Evolutionary conservation across 2,329 filamentous ascomycete genomes (phyloP), one percentile per base, ranked within the genome.

Genomic region (Pestalotiopsis sp.): DNA sequence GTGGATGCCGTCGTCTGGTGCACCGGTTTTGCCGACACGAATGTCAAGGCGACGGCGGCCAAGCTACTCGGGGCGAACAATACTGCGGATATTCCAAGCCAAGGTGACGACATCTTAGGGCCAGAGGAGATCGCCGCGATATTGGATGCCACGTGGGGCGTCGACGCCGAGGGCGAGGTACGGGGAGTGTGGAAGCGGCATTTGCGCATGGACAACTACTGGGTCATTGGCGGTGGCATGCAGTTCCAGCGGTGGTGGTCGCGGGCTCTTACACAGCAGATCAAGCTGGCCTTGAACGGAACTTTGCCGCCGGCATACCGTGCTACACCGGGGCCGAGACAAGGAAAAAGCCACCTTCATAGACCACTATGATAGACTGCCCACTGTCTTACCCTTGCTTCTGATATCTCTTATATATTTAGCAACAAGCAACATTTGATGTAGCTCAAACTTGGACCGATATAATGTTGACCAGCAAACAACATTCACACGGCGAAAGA

Each of bases 101-200:
- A 41, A 36, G 20, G 13, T 2, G 12, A 27, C 13, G 20, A 64
- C 13, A 49, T 25, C 9, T 59, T 80, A 12, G 76, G 75, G 0
- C 76, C 79, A 0, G 59, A 68, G 1, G 74, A 77, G 1, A 71
- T 82, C 25, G 78, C 78, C 0, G 68, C 64, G 0, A 69, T 70
- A 45, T 38, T 83, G 5, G 82, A 84, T 57, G 74, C 75, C 1
- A 81, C 81, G 0, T 83, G 80, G 79, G 82, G 81, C 0, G 69
- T 82, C 1, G 82, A 84, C 68, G 71, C 58, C 4, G 82, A 85
- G 70, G 82, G 82, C 4, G 82, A 84, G 73, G 68, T 82, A 27
- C 77, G 80, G 0, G 81, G 82, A 0, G 66, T 82, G 70, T 82
- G 79, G 77, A 82, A 81, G 72, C 77, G 79, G 3, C 77, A 80